Evolutionary conservation across 2,329 filamentous ascomycete species (phyloP), one percentile per base, ranked within the genome.

Genomic region (Claviceps sp.): DNA sequence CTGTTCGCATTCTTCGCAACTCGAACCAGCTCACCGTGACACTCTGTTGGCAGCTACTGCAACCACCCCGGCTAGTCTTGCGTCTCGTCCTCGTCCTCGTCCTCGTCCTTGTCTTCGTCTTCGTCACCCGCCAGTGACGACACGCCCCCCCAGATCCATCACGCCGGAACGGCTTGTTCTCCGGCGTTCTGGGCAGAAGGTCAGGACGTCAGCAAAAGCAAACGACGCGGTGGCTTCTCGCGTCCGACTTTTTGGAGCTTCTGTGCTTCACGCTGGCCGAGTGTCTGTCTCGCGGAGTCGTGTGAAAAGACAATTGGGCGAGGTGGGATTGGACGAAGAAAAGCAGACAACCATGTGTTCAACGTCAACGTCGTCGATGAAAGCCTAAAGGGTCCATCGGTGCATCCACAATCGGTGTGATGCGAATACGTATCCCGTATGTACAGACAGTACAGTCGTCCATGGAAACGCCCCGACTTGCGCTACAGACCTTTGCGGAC

Each of bases 41-140:
- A n/a, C n/a, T n/a, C n/a, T n/a, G 51, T 46, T 52, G 47, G 51
- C 51, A 50, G 41, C 37, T 43, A 41, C 22, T 51, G 42, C 49
- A 50, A 26, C 48, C 48, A 50, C 48, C 30, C 50, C 50, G 16
- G 43, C 22, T n/a, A 30, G 48, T 26, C 18, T 38, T 43, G 30
- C 38, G 30, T 34, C 34, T 37, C 42, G 30, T 30, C 41, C 26
- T 43, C 13, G 24, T 24, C 24, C 24, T 24, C 4, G 24, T 24
- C 24, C 24, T 24, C 24, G 41, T 13, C 20, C 41, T 22, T 50
- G 40, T 18, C 48, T 8, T 43, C 13, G 20, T 13, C 42, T 9
- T 24, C 11, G 6, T 18, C 22, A 13, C 42, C 42, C 42, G 7
- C 22, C 26, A 16, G 18, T 50, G 40, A 16, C 6, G n/a, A 18